Evolutionary conservation across 805 yeast species (phyloP), one percentile per base, ranked within the genome.

Genomic region (Kodamaea nitidulidarum): DNA sequence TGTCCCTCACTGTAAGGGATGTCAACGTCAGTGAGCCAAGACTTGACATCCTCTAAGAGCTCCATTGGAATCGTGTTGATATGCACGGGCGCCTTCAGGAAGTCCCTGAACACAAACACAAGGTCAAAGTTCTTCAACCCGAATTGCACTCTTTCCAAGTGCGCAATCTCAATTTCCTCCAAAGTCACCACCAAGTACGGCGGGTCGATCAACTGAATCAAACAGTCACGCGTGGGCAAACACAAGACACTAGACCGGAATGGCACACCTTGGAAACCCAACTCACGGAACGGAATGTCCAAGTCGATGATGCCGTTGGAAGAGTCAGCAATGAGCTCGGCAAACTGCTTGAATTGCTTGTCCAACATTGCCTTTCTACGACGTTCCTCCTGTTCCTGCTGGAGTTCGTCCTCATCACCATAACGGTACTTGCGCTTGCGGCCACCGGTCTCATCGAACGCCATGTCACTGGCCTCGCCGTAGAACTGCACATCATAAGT

Each of bases 331-430:
- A 93, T 90, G 45, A 82, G 77, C 63, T 93, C 97, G 14, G 91
- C 91, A 67, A 88, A 93, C 34, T 75, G 72, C 62, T 80, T 82
- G 67, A 90, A 93, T 63, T 93, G 98, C 61, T 84, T 87, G 65
- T 93, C 96, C 54, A 93, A 76, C 27, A 87, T 77, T 16, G 86
- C 84, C 54, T 95, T 85, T 65, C 96, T 78, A 63, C 91, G 76
- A 68, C 97, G 81, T 67, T 93, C 98, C 62, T 93, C 98, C 65
- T 91, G 97, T 67, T 93, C 98, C 64, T 91, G 97, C 64, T 93
- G 98, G 48, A 93, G 71, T 66, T 93, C 98, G 62, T 93, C 98
- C 62, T 93, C 98, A 60, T 93, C 98, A 34, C 98, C 98, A 58
- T 93, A 93, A 55, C 93, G 67, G 61, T 82, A 83, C 48, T 76